A percentile compares a stretch with the other conserved stretches of the same genome.
These are phyloP conservation scores for Backusella tuberculispora DNA, from an alignment of 192 early-diverging fungal species.

Conservation along the genomic window DNA sequence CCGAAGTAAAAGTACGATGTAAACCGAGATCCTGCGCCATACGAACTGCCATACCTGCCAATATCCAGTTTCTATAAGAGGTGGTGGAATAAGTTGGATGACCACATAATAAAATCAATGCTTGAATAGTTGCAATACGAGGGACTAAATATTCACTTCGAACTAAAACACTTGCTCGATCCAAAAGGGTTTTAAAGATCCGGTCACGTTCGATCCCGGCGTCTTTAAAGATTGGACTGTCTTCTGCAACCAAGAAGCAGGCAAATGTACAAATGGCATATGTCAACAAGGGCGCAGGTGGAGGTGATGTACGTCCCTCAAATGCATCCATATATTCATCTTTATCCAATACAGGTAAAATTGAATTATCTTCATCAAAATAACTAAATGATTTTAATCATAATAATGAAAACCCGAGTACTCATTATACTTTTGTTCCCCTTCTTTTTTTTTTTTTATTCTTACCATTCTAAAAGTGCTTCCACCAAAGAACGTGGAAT, in stretches of 20 bases:
- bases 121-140: conserved; percentile 57
- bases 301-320: not conserved
- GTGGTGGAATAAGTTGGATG: conserved; percentile 39
- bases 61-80: conserved; percentile 33
- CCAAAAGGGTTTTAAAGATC: conserved; percentile 18
- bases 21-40: conserved; percentile 82
- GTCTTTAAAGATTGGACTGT: conserved; percentile 22
- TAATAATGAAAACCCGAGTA: not conserved
- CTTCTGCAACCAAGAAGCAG: conserved; percentile 12
- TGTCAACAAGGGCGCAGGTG: conserved; percentile 19
- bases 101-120: conserved; percentile 63
- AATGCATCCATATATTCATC: conserved; percentile 27
- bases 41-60: conserved; percentile 59
- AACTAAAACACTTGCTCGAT: conserved; percentile 30
- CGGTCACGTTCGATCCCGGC: not conserved
- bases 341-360: conserved; percentile 31
- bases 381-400: conserved; percentile 7
- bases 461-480: conserved; percentile 11
- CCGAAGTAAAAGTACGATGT: conserved; percentile 64
- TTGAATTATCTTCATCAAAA: conserved; percentile 21
- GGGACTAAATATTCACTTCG: conserved; percentile 62
- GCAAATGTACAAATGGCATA: conserved; percentile 30
- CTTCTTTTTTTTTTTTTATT: not conserved
- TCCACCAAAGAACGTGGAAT: conserved; percentile 21
- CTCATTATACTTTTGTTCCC: not conserved